Evolutionary conservation across 768 basidiomycete genomes (phyloP).

Genomic region (Lentinula lateritia): DNA sequence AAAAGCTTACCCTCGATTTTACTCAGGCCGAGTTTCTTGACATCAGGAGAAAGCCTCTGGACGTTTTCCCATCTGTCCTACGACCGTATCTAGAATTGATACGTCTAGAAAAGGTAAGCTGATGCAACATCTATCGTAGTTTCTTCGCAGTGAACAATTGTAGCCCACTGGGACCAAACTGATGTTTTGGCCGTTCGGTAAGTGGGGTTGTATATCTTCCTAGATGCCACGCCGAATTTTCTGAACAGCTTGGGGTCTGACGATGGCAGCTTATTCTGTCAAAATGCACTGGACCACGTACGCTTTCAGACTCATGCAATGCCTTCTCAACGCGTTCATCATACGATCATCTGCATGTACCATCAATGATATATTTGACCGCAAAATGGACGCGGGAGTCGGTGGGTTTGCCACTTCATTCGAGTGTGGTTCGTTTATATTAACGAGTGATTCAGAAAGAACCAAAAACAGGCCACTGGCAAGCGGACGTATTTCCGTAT

Average conservation of each 20-base stretch:
- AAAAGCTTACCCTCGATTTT: conserved; percentile 4
- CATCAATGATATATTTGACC: conserved; percentile 52
- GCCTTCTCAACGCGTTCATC: conserved; percentile 33
- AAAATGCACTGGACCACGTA: conserved; percentile 27
- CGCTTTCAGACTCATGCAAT: conserved; percentile 23
- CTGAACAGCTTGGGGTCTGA: conserved; percentile 34
- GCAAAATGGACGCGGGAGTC: conserved; percentile 46
- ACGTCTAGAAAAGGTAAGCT: conserved; percentile 41
- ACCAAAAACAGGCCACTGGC: conserved; percentile 43
- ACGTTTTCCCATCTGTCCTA: conserved; percentile 19
- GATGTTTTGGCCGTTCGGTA: conserved; percentile 53
- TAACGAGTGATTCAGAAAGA: conserved; percentile 28
- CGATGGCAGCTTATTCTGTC: conserved; percentile 39
- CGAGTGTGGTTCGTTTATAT: not conserved
- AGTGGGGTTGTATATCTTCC: not conserved
- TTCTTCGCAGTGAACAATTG: not conserved
- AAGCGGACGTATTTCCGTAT: conserved; percentile 41
- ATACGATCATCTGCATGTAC: conserved; percentile 48
- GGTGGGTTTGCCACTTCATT: conserved; percentile 26
- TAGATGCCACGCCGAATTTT: not conserved
- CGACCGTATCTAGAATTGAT: conserved; percentile 45
- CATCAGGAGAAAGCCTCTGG: conserved; percentile 18
- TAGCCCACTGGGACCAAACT: conserved; percentile 46
- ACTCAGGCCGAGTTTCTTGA: conserved; percentile 18
- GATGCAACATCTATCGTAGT: not conserved